These are phyloP conservation scores for Agaricales sp. DNA, from an alignment of 1,284 basidiomycete genomes.

Conservation along the genomic window DNA sequence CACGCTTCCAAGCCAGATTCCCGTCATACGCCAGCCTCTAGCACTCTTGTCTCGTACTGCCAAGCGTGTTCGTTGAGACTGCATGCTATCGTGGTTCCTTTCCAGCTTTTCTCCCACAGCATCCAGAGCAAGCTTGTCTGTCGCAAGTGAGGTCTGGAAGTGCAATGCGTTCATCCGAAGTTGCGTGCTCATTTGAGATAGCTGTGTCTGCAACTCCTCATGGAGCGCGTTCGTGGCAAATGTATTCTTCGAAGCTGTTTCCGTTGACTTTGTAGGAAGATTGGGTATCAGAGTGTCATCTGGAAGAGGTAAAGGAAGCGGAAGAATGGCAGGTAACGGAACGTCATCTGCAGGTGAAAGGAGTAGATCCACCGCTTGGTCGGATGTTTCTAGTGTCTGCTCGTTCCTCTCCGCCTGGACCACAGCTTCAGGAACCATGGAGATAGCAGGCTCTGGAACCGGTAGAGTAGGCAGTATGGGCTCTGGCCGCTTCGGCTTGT, in stretches of 20 bases:
- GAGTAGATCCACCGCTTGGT: background rate
- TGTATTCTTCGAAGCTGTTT: background rate
- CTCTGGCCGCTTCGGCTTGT: background rate
- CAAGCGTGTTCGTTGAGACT: background rate
- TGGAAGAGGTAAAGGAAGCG: background rate
- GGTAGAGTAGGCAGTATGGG: background rate
- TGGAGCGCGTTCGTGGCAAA: background rate
- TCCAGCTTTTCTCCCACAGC: background rate
- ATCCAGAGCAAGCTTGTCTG: background rate
- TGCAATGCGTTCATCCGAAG: constrained; percentile 1
- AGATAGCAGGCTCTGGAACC: background rate
- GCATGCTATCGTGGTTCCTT: background rate
- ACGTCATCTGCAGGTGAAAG: background rate
- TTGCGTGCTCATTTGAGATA: background rate
- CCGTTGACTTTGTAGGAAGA: background rate
- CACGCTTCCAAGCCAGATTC: background rate
- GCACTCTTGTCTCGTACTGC: background rate
- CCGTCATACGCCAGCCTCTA: background rate
- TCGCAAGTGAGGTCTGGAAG: background rate
- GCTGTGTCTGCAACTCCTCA: background rate
- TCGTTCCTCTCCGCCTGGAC: background rate
- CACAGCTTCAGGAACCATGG: background rate
- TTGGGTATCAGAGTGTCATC: background rate
- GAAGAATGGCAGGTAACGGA: background rate
- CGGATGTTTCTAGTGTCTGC: background rate